Percentiles rank a stretch among this genome's conserved stretches.
Conservation (phyloP, 768 basidiomycete species). For the Boletus huronensis region DNA sequence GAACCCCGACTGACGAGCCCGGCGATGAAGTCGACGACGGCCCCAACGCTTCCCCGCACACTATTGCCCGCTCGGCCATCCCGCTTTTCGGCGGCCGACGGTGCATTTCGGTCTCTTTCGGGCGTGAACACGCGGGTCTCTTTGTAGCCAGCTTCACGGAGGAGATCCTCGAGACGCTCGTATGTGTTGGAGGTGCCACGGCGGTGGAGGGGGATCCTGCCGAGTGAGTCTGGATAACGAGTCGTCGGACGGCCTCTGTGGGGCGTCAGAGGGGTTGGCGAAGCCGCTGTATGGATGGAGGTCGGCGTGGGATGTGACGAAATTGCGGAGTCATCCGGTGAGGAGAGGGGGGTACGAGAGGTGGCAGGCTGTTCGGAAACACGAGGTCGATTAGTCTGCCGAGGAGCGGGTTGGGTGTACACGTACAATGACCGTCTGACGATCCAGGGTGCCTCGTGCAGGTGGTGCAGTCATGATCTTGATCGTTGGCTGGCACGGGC, state of each 20-base stretch:
- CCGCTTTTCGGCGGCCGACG: constrained; percentile 22
- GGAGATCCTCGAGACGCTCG: constrained; percentile 80
- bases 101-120: constrained; percentile 56
- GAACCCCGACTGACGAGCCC: constrained; percentile 46
- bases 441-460: constrained; percentile 4
- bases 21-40: constrained; percentile 64
- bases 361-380: constrained; percentile 7
- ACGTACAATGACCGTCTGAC: constrained; percentile 21
- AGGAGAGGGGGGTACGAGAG: constrained; percentile 5
- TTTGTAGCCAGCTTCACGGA: constrained; percentile 87
- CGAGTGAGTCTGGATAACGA: constrained; percentile 57
- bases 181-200: constrained; percentile 79
- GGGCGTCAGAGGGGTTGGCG: constrained; percentile 40
- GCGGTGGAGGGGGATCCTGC: constrained; percentile 71
- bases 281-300: background rate
- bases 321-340: constrained; percentile 3
- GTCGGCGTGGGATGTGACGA: constrained; percentile 11
- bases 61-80: constrained; percentile 34
- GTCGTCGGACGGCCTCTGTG: constrained; percentile 38
- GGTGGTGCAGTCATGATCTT: constrained; percentile 17
- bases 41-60: constrained; percentile 42
- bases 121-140: constrained; percentile 90
- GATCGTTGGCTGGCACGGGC: background rate
- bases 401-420: background rate
- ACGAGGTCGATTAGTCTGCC: constrained; percentile 12